These are phyloP conservation scores for peach (Prunus persica) DNA, from an alignment of 306 rosid species.

Conservation along the genomic window Prunus_persica_NCBIv2 NC_034010.1:1573501-1574000, in stretches of 20 bases:
- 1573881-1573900: background rate
- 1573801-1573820: background rate
- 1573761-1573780: constrained; percentile 39
- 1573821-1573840: constrained; percentile 14
- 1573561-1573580: background rate
- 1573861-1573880: background rate
- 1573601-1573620: background rate
- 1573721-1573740: constrained; percentile 51
- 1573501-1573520: too few relatives aligned
- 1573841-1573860: background rate
- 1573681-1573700: constrained; percentile 54
- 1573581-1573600: background rate
- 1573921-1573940: background rate
- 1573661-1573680: constrained; percentile 68
- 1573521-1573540: background rate
- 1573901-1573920: constrained; percentile 6
- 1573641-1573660: constrained; percentile 71
- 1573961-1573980: constrained; percentile 28
- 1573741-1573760: constrained; percentile 28
- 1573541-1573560: background rate
- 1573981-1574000: constrained; percentile 36
- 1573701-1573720: constrained; percentile 70
- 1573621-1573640: background rate
- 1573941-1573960: constrained; percentile 16
- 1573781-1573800: constrained; percentile 37